Evolutionary conservation across 73 alveolate genomes (phyloP).

Genomic region (Paramecium sonneborni): DNA sequence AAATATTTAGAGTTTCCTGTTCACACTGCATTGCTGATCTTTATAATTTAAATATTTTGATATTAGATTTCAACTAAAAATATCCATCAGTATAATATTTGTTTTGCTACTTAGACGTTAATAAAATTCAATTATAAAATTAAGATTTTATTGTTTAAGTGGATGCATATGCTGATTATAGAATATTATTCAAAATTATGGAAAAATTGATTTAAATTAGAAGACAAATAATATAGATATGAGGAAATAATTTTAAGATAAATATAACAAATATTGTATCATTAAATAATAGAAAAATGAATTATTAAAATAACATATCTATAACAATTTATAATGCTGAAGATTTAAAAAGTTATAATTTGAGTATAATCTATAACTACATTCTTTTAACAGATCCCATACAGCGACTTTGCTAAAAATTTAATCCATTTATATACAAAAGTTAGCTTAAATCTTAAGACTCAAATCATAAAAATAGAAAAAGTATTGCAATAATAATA

Average conservation of each 20-base stretch:
- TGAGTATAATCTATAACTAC: neutral
- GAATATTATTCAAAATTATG: conserved; percentile 85
- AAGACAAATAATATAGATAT: conserved; percentile 76
- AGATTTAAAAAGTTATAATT: conserved; percentile 2
- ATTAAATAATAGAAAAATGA: conserved; percentile 72
- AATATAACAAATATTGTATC: neutral
- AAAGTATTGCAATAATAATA: no score
- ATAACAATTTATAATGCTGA: conserved; percentile 23
- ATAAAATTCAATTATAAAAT: conserved; percentile 70
- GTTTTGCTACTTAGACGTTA: conserved; percentile 98
- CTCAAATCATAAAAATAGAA: neutral
- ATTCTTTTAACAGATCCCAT: neutral
- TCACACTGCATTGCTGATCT: no score
- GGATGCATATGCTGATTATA: conserved; percentile 71
- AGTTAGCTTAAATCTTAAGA: neutral
- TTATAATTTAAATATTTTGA: conserved; percentile 92
- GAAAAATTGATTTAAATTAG: conserved; percentile 85
- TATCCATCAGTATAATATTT: conserved; percentile 99
- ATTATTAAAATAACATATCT: neutral
- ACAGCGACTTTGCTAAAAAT: neutral
- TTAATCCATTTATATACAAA: neutral
- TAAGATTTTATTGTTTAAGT: conserved; percentile 77
- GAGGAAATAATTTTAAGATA: conserved; percentile 69
- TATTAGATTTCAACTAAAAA: conserved; percentile 98
- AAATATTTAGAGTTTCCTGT: no score